These are phyloP conservation scores for Apiospora malaysiana DNA, from an alignment of 2,329 filamentous ascomycete genomes.

Conservation along the genomic window DNA sequence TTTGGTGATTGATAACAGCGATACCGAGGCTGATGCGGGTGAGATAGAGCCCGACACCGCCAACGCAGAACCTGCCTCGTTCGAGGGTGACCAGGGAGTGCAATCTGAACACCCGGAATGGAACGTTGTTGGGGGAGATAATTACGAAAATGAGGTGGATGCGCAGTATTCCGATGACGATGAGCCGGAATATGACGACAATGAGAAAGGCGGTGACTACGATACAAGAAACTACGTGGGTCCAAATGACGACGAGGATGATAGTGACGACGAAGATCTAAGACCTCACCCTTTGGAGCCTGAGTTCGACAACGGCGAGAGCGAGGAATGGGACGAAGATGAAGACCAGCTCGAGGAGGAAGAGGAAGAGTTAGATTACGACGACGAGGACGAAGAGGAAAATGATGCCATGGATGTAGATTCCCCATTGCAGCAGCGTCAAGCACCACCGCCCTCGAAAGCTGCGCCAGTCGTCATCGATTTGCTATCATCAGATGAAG, in stretches of 20 bases:
- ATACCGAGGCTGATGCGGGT: slow-evolving; percentile 33
- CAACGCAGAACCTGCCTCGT: not conserved
- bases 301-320: slow-evolving; percentile 34
- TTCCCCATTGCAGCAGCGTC: slow-evolving; percentile 24
- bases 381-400: slow-evolving; percentile 26
- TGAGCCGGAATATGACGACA: slow-evolving; percentile 36
- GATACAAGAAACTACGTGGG: slow-evolving; percentile 38
- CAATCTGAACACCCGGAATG: slow-evolving; percentile 28
- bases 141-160: slow-evolving; percentile 25
- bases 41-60: not conserved
- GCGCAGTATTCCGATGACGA: slow-evolving; percentile 29
- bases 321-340: slow-evolving; percentile 23
- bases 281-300: slow-evolving; percentile 34
- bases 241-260: slow-evolving; percentile 41
- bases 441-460: slow-evolving; percentile 21
- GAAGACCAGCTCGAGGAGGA: slow-evolving; percentile 30
- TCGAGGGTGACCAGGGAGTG: slow-evolving; percentile 27
- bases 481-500: slow-evolving; percentile 35
- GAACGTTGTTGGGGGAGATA: slow-evolving; percentile 26
- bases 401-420: slow-evolving; percentile 30
- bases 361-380: slow-evolving; percentile 18
- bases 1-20: slow-evolving; percentile 39
- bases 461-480: slow-evolving; percentile 34
- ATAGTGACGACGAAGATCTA: slow-evolving; percentile 39
- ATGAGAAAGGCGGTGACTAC: slow-evolving; percentile 41